phyloP scores from a whole-genome alignment of 768 basidiomycete species.

The Leucosporidium scottii region DNA sequence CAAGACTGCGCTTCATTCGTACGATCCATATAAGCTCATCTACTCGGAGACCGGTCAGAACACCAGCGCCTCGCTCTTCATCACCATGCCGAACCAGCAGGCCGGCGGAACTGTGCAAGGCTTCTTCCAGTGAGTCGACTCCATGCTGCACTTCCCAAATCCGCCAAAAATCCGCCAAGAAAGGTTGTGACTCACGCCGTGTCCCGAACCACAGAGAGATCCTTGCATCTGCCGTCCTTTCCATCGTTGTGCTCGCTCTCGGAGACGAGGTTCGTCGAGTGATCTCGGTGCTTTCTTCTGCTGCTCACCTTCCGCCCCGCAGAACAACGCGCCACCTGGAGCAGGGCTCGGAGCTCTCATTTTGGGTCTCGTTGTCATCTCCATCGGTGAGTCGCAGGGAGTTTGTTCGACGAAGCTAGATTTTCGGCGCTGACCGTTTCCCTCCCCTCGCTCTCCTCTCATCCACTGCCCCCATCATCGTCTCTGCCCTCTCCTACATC shows the following conservation, averaged over 20 bases:
- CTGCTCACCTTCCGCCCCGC: too few relatives aligned
- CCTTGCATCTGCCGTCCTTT: conserved; percentile 15
- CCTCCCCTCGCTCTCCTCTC: too few relatives aligned
- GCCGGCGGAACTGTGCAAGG: conserved; percentile 5
- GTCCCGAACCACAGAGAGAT: conserved; percentile 8
- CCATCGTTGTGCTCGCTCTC: conserved; percentile 23
- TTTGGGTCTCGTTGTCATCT: conserved; percentile 26
- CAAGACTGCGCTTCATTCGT: neutral
- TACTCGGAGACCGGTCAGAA: neutral
- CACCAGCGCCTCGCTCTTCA: conserved; percentile 22
- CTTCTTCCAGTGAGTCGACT: conserved; percentile 20
- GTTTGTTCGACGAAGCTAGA: too few relatives aligned
- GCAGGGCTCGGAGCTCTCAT: conserved; percentile 31
- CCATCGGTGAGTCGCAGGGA: conserved; percentile 6
- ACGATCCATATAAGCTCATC: conserved; percentile 23
- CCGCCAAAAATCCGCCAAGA: too few relatives aligned
- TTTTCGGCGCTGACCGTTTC: too few relatives aligned
- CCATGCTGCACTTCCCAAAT: too few relatives aligned
- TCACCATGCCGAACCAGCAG: conserved; percentile 8
- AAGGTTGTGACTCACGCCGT: too few relatives aligned
- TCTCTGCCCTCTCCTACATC: too few relatives aligned
- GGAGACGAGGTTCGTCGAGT: conserved; percentile 29
- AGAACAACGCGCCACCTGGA: conserved; percentile 31
- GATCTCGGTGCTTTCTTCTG: neutral
- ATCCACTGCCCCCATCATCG: too few relatives aligned